Evolutionary conservation across 2,329 filamentous ascomycete genomes (phyloP), one percentile per base, ranked within the genome.

Genomic region (Teratosphaeria destructans): DNA sequence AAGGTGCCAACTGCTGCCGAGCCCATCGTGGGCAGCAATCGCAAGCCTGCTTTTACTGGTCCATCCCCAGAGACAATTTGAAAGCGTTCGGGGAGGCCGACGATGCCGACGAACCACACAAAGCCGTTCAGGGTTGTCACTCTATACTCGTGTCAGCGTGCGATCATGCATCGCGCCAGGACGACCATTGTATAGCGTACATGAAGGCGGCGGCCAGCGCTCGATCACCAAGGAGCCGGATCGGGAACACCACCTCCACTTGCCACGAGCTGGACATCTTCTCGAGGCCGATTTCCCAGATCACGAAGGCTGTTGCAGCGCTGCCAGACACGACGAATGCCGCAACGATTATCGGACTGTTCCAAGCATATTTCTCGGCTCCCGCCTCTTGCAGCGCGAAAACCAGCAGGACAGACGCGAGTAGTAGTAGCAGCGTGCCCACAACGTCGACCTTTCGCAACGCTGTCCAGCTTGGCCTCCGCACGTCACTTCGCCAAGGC

Each of bases 361-460:
- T 61, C 81, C 81, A 85, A 47, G 71, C 66, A n/a, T 72, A 62
- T 0, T 62, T 60, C 2, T 71, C 62, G 0, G 70, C 67, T 1
- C 78, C 78, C 3, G 76, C 76, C 62, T 78, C 78, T 64, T 85
- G 82, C 59, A 85, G 83, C 1, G 82, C 74, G 63, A 83, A 84
- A 0, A 84, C 80, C 4, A 84, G 74, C 2, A 85, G 74, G 0
- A 82, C 78, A 0, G 82, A 78, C 1, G 81, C 78, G 3, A 78
- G 72, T 8, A 85, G 75, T 12, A 83, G 71, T 26, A 85, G 73
- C n/a, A 80, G 62, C 0, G 80, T 80, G 11, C 82, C 82, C 3
- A 80, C 52, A 57, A 79, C 76, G 63, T 85, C 83, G 47, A 85
- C 72, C 76, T 78, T 79, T 82, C 3, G 74, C 68, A 37, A 76